A percentile compares a stretch with the other conserved stretches of the same genome.
phyloP scores from a whole-genome alignment of 2,329 filamentous ascomycete species.

The Colletotrichum kahawae region DNA sequence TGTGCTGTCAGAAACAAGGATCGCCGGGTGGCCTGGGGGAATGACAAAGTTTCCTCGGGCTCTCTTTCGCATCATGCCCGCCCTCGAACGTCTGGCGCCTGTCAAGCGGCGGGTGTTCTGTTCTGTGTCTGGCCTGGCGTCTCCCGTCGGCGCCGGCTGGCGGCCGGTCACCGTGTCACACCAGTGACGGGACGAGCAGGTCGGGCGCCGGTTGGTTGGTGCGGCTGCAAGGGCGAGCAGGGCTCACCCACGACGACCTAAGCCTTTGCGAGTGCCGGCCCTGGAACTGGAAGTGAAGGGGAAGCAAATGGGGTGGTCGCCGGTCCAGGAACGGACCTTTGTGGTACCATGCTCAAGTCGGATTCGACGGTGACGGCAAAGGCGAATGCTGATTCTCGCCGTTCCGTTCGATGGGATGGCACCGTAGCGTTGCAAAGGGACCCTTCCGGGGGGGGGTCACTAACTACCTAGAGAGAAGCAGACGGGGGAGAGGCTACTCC shows the following conservation, averaged over 20 bases:
- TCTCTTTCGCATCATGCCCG: not conserved
- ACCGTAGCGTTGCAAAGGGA: not conserved
- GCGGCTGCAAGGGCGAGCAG: constrained; percentile 7
- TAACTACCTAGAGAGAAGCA: not conserved
- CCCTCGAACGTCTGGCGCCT: not conserved
- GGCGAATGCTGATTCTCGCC: not conserved
- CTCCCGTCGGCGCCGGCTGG: not conserved
- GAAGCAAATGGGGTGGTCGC: not conserved
- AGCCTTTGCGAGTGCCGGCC: constrained; percentile 14
- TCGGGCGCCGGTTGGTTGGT: constrained; percentile 13
- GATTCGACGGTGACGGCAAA: not conserved
- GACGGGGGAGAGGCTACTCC: not conserved
- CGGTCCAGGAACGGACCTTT: not conserved
- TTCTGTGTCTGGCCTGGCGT: not conserved
- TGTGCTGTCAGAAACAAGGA: not conserved
- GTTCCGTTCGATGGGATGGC: not conserved
- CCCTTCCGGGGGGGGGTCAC: not conserved
- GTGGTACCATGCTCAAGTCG: not conserved
- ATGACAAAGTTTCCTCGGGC: not conserved
- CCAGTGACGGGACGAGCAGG: constrained; percentile 10
- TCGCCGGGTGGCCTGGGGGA: not conserved
- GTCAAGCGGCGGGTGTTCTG: not conserved
- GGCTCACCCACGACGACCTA: not conserved
- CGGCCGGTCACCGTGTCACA: not conserved
- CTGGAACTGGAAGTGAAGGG: not conserved